Evolutionary conservation across 2,329 filamentous ascomycete genomes (phyloP).

Genomic region (Alternaria hordeiaustralica): DNA sequence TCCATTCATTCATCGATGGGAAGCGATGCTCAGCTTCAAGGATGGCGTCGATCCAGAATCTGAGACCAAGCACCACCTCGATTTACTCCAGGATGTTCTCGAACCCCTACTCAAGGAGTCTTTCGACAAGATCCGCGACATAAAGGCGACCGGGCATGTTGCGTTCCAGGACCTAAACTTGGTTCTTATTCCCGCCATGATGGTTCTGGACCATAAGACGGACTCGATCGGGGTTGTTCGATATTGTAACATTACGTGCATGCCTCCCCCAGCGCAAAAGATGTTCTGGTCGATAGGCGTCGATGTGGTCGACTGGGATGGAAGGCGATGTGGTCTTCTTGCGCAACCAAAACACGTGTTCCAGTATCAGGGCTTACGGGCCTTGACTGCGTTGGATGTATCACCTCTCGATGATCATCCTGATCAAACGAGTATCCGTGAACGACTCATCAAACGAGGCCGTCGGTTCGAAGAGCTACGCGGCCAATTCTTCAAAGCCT

Average conservation of each 20-base stretch:
- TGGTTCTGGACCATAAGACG: constrained; percentile 22
- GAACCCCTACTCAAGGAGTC: constrained; percentile 12
- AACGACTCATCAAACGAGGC: constrained; percentile 52
- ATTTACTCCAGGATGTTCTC: constrained; percentile 43
- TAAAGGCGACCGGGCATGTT: constrained; percentile 41
- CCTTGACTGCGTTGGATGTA: constrained; percentile 47
- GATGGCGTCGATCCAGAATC: constrained; percentile 1
- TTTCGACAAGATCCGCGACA: constrained; percentile 28
- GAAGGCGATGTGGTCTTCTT: constrained; percentile 23
- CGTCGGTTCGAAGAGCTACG: constrained; percentile 52
- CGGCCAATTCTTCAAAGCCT: constrained; percentile 52
- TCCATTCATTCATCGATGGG: constrained; percentile 70
- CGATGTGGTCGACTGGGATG: constrained; percentile 32
- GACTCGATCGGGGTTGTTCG: constrained; percentile 12
- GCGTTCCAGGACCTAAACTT: constrained; percentile 36
- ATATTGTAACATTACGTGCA: constrained; percentile 1
- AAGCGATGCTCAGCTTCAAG: constrained; percentile 25
- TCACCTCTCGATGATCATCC: constrained; percentile 52
- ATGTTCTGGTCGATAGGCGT: not conserved
- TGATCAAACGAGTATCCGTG: constrained; percentile 43
- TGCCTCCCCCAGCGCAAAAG: not conserved
- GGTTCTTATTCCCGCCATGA: constrained; percentile 40
- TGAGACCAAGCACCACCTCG: constrained; percentile 28
- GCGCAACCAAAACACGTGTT: constrained; percentile 14
- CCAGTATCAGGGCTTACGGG: constrained; percentile 46